These are phyloP conservation scores for Linum lewisii DNA, from an alignment of 345 rosid genomes.

Conservation along the genomic window DNA sequence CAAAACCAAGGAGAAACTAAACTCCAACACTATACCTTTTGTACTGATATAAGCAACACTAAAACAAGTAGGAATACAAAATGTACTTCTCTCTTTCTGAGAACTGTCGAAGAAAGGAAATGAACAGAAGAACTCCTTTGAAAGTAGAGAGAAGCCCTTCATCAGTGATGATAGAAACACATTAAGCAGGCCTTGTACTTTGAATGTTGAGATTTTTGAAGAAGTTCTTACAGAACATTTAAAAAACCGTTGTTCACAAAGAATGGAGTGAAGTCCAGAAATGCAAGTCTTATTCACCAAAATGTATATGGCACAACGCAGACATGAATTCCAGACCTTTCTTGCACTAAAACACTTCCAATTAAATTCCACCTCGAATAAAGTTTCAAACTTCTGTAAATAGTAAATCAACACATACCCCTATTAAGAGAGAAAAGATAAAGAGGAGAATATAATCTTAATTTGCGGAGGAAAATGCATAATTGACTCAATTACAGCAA, in stretches of 20 bases:
- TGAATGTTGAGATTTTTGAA: background rate
- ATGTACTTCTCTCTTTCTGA: background rate
- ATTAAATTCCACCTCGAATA: background rate
- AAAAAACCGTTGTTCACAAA: too few relatives aligned
- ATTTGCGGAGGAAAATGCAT: background rate
- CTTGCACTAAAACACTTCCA: background rate
- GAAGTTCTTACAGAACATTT: background rate
- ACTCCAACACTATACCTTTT: background rate
- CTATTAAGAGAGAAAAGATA: too few relatives aligned
- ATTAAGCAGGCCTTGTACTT: background rate
- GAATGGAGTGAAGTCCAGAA: too few relatives aligned
- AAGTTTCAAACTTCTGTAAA: background rate
- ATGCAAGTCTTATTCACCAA: background rate
- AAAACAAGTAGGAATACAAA: background rate
- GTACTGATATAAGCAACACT: background rate
- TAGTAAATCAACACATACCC: background rate
- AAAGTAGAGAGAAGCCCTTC: background rate
- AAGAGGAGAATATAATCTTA: background rate
- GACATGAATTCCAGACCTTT: background rate
- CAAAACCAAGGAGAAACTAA: background rate
- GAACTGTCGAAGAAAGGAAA: background rate
- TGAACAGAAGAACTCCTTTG: background rate
- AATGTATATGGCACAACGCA: background rate
- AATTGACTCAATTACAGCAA: too few relatives aligned
- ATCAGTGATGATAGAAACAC: background rate